phyloP scores from a whole-genome alignment of 495 filamentous ascomycete genomes.

The Immersiella caudata region DNA sequence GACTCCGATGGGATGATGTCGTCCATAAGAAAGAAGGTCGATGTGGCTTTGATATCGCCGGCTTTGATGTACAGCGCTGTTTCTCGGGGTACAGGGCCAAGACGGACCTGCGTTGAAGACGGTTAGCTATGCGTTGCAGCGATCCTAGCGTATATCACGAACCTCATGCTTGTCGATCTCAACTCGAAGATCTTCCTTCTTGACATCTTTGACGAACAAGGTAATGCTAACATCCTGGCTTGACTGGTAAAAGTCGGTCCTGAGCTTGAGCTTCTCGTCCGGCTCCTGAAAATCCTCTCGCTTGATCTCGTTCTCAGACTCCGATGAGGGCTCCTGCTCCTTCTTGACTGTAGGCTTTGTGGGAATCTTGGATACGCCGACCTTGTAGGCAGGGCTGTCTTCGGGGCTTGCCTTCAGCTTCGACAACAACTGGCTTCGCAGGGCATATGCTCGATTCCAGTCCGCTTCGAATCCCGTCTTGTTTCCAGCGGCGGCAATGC shows the following conservation, averaged over 20 bases:
- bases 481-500: neutral
- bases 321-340: constrained; percentile 22
- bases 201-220: constrained; percentile 45
- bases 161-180: constrained; percentile 34
- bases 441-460: constrained; percentile 44
- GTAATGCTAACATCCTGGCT: constrained; percentile 39
- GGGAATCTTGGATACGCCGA: constrained; percentile 67
- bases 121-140: constrained; percentile 4
- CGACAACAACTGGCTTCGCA: constrained; percentile 46
- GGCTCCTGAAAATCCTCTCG: constrained; percentile 17
- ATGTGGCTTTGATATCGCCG: constrained; percentile 40
- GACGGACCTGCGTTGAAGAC: constrained; percentile 26
- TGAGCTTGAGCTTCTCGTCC: constrained; percentile 38
- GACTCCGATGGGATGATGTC: constrained; percentile 63
- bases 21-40: constrained; percentile 70
- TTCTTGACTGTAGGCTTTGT: constrained; percentile 45
- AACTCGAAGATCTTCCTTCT: constrained; percentile 39
- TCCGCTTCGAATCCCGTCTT: constrained; percentile 35
- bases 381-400: constrained; percentile 59
- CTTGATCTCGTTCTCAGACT: constrained; percentile 40
- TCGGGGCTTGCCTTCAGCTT: constrained; percentile 65
- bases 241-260: constrained; percentile 45
- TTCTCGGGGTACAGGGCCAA: constrained; percentile 34
- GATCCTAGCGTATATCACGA: constrained; percentile 12
- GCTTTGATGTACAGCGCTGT: constrained; percentile 31